A percentile compares a stretch with the other conserved stretches of the same genome.
Evolutionary conservation across 495 filamentous ascomycete genomes (phyloP).

Genomic region (Neurospora sp.): DNA sequence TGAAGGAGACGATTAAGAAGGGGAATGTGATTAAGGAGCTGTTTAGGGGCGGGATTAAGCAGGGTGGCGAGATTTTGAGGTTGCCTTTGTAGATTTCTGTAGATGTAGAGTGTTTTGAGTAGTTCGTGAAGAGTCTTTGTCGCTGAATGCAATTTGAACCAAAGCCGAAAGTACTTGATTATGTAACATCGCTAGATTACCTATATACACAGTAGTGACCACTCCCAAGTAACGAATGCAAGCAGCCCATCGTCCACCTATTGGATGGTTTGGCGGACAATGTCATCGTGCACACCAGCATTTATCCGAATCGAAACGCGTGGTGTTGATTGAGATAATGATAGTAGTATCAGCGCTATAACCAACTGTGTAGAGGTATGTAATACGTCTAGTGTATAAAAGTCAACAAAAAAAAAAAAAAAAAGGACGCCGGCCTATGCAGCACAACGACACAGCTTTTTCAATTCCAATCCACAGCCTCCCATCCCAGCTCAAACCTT

Average conservation of each 20-base stretch:
- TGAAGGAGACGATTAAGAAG: conserved; percentile 65
- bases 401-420: neutral
- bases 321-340: neutral
- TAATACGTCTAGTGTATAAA: neutral
- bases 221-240: neutral
- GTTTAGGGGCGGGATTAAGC: conserved; percentile 55
- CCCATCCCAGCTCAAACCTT: neutral
- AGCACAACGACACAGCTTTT: neutral
- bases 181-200: neutral
- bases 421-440: neutral
- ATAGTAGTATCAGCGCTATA: neutral
- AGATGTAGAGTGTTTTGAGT: neutral
- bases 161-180: neutral
- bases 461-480: conserved; percentile 10
- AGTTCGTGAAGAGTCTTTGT: neutral
- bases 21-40: conserved; percentile 68
- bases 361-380: neutral
- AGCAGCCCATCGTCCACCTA: neutral
- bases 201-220: neutral
- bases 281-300: neutral
- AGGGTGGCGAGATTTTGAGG: conserved; percentile 31
- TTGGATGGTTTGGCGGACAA: neutral
- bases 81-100: conserved; percentile 17
- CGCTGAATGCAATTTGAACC: neutral
- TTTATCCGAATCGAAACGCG: too few species aligned